Evolutionary conservation across 2,329 filamentous ascomycete genomes (phyloP), one percentile per base, ranked within the genome.

Genomic region (Reticulascus tulasneorum): DNA sequence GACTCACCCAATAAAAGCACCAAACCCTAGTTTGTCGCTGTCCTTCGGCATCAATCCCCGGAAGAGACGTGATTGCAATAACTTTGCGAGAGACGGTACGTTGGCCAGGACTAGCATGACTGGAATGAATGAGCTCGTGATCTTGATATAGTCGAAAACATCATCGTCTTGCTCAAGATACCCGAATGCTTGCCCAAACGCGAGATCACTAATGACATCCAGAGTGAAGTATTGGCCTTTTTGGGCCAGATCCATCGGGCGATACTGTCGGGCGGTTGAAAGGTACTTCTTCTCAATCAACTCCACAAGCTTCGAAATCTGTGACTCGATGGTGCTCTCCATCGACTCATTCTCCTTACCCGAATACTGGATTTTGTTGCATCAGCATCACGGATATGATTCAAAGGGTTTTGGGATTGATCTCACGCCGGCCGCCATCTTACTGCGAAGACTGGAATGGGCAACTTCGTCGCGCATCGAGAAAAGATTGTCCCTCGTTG

Each of bases 371-470:
- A 18, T 19, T 16, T 9, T 23, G 20, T 9, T 33, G 20, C 15
- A 17, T 2, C n/a, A n/a, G n/a, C n/a, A n/a, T n/a, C n/a, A n/a
- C n/a, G n/a, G n/a, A n/a, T n/a, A n/a, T n/a, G n/a, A n/a, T n/a
- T n/a, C n/a, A n/a, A n/a, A n/a, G n/a, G n/a, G n/a, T n/a, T n/a
- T n/a, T n/a, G n/a, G n/a, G n/a, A n/a, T n/a, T n/a, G n/a, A n/a
- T 45, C 53, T 45, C 49, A 56, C 52, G 20, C 69, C 74, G 1
- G 66, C 54, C 7, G 66, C 63, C 59, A 77, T 66, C 46, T 73
- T 70, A 31, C 59, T 59, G n/a, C 62, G 58, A 33, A 68, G 46
- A 31, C 50, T 40, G 7, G 49, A 59, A 40, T 76, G 73, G 23
- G 55, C 55, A 20, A 59, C 60, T 28, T 59, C 56, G 23, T 58